phyloP scores from a whole-genome alignment of 495 filamentous ascomycete genomes.

The Penicillium goetzii region DNA sequence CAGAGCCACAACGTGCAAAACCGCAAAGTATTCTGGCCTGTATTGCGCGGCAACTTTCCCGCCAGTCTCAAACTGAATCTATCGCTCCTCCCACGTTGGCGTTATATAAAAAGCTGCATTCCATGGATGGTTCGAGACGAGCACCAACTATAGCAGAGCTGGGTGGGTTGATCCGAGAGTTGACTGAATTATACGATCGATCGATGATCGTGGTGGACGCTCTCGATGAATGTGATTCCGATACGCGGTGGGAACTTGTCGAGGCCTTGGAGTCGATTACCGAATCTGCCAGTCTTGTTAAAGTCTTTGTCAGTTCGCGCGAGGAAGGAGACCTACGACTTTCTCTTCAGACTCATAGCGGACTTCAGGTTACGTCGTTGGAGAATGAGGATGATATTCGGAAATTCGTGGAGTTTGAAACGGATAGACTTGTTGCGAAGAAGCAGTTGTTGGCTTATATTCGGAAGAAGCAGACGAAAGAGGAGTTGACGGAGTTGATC shows the following conservation, averaged over 20 bases:
- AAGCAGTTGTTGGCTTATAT: slow-evolving; percentile 3
- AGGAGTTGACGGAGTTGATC: background rate
- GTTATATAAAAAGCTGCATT: background rate
- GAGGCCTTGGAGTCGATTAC: background rate
- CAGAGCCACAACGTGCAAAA: background rate
- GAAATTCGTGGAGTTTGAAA: background rate
- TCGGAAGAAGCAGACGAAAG: background rate
- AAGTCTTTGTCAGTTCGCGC: background rate
- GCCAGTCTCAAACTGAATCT: background rate
- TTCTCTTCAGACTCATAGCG: slow-evolving; percentile 3
- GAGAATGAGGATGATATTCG: slow-evolving; percentile 5
- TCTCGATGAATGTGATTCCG: background rate
- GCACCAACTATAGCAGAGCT: background rate
- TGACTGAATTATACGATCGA: background rate
- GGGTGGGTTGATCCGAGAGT: background rate
- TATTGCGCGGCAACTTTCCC: background rate
- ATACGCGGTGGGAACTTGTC: slow-evolving; percentile 1
- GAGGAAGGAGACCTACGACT: background rate
- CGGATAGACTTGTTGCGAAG: background rate
- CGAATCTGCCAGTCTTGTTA: background rate
- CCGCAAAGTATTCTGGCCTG: background rate
- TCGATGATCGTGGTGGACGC: background rate
- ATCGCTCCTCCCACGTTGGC: background rate
- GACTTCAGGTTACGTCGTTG: background rate
- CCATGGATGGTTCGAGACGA: background rate